Percentiles rank a stretch among this genome's conserved stretches.
Conservation (phyloP, 495 filamentous ascomycete genomes). For the Pyronema omphalodes region DNA sequence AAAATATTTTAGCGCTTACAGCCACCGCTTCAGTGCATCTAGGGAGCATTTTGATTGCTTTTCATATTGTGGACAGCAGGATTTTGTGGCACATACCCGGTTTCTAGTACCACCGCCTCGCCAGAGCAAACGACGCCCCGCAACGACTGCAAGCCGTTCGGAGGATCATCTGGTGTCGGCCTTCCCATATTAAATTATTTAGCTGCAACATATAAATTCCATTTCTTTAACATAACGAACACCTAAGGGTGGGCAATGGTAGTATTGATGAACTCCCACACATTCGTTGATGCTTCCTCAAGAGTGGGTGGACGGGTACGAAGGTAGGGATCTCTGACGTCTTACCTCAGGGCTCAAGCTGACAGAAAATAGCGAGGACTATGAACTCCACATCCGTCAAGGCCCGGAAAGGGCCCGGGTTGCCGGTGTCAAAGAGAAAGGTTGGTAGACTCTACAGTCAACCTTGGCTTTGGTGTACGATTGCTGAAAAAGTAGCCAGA, state of each 20-base stretch:
- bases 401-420: conserved; percentile 48
- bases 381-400: conserved; percentile 47
- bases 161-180: neutral
- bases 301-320: conserved; percentile 21
- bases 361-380: conserved; percentile 28
- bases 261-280: conserved; percentile 24
- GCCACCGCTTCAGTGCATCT: neutral
- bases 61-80: neutral
- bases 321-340: conserved; percentile 13
- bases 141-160: neutral
- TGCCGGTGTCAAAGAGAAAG: conserved; percentile 56
- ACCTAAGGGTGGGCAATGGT: neutral
- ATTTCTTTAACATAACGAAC: neutral
- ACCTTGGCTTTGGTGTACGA: conserved; percentile 1
- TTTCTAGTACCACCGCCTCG: neutral
- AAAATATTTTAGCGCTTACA: neutral
- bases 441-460: conserved; percentile 22
- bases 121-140: neutral
- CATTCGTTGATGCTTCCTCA: conserved; percentile 25
- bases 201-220: neutral
- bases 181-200: conserved; percentile 2
- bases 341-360: neutral
- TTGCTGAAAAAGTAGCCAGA: conserved; percentile 34
- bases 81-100: neutral
- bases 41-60: neutral